Evolutionary conservation across 257 asterid genomes (phyloP), one percentile per base, ranked within the genome.

Genomic region (Nicotiana tabacum): DNA sequence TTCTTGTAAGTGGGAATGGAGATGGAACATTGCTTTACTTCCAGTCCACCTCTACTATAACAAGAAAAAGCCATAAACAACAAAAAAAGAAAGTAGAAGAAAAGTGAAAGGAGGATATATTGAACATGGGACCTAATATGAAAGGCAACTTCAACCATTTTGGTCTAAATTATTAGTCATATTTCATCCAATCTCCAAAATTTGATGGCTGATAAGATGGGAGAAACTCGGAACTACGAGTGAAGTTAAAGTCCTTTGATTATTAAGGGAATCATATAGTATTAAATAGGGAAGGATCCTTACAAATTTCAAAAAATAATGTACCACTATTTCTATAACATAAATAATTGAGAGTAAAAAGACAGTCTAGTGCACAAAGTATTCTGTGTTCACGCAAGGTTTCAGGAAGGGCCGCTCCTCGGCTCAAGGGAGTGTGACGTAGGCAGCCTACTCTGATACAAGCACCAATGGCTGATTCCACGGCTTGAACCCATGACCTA

Each of bases 11-110:
- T 16, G 65, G 46, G 24, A 29, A 29, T 76, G 46, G 48, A 51
- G 80, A 76, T 51, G 89, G 84, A 88, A 87, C 90, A 85, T 92
- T 87, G 87, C 95, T 90, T 92, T 88, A 87, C 94, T 91, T 90
- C 91, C 57, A 87, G 90, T 89, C 90, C 80, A 90, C 86, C 90
- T 78, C 86, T 85, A 87, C 89, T 84, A 83, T 76, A 76, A 51
- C 80, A 76, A 51, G 78, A 17, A 66, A 88, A 85, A 78, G 78
- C 80, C 83, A 82, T 58, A 70, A 81, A 86, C 82, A 78, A 83
- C 62, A 70, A 39, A 6, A 79, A 72, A 13, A 16, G 33, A 51
- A 53, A 53, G 58, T 53, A 53, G 18, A 53, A 53, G 58, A 8
- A 76, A 51, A 53, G 80, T 29, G 30, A 76, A 76, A 76, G 5